These are phyloP conservation scores for Aureobasidium zeae DNA, from an alignment of 2,329 filamentous ascomycete species.

Conservation along the genomic window DNA sequence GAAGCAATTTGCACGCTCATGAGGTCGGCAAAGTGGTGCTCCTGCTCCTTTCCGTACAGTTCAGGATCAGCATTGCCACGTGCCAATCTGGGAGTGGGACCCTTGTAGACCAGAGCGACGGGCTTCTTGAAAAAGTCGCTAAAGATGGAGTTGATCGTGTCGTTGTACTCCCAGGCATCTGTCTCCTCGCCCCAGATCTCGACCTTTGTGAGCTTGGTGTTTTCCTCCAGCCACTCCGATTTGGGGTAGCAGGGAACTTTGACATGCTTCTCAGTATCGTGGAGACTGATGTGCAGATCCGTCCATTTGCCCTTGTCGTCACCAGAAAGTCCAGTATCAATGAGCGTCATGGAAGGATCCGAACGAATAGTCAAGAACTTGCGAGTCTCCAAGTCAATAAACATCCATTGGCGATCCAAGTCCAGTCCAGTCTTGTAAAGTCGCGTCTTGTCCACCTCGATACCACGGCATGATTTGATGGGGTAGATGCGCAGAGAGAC, in stretches of 20 bases:
- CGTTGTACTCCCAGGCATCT: conserved; percentile 47
- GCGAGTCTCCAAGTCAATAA: conserved; percentile 44
- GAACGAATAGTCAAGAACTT: conserved; percentile 56
- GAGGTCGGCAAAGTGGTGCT: conserved; percentile 51
- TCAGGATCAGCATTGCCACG: conserved; percentile 47
- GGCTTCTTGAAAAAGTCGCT: conserved; percentile 46
- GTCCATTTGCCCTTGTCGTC: conserved; percentile 25
- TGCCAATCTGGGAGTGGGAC: conserved; percentile 47
- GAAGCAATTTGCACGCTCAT: conserved; percentile 49
- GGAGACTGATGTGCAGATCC: conserved; percentile 42
- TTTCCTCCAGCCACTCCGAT: conserved; percentile 42
- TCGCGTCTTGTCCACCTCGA: conserved; percentile 43
- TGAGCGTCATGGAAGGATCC: conserved; percentile 53
- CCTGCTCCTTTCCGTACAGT: conserved; percentile 38
- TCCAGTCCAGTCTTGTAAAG: conserved; percentile 50
- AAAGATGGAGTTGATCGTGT: conserved; percentile 45
- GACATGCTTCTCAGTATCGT: conserved; percentile 35
- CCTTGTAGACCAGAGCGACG: conserved; percentile 53
- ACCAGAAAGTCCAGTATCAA: conserved; percentile 44
- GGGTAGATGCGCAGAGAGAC: conserved; percentile 51
- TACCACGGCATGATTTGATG: conserved; percentile 57
- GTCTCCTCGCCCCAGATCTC: conserved; percentile 53
- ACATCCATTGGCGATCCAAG: conserved; percentile 59
- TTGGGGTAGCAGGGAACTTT: conserved; percentile 48
- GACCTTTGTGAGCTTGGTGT: conserved; percentile 43